These are phyloP conservation scores for Psilocybe cyanescens DNA, from an alignment of 768 basidiomycete genomes.

Conservation along the genomic window DNA sequence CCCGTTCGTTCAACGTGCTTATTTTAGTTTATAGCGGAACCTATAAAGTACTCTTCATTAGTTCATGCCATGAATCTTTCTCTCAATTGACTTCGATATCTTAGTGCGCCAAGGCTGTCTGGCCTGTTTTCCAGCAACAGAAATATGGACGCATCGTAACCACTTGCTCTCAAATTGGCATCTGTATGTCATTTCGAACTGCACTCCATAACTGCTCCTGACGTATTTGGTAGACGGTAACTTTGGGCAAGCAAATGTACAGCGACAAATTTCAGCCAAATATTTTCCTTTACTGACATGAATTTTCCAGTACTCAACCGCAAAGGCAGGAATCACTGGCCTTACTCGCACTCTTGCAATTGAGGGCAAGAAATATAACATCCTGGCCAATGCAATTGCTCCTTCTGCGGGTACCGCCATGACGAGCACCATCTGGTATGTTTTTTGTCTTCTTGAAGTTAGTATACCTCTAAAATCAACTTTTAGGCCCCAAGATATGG, in stretches of 20 bases:
- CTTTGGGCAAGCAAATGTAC: constrained; percentile 90
- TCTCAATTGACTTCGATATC: background rate
- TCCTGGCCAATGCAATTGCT: constrained; percentile 86
- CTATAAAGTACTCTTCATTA: constrained; percentile 61
- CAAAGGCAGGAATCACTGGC: constrained; percentile 91
- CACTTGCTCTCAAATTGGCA: constrained; percentile 90
- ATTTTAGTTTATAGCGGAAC: constrained; percentile 60
- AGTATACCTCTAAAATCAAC: background rate
- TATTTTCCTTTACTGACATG: constrained; percentile 8
- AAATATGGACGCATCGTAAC: constrained; percentile 95
- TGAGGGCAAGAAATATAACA: constrained; percentile 91
- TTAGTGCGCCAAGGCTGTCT: constrained; percentile 90
- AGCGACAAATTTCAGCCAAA: constrained; percentile 16
- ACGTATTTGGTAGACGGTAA: constrained; percentile 72
- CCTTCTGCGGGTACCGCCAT: constrained; percentile 91
- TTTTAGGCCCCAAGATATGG: constrained; percentile 77
- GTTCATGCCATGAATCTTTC: no score
- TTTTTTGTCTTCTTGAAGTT: constrained; percentile 8
- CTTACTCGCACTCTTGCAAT: constrained; percentile 89
- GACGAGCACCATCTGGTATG: constrained; percentile 82
- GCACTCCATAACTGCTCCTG: background rate
- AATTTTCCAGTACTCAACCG: constrained; percentile 74
- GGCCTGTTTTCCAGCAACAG: constrained; percentile 97
- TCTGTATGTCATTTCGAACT: constrained; percentile 64
- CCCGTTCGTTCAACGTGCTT: constrained; percentile 1